Conservation (phyloP, 495 filamentous ascomycete genomes). For the Talaromyces wortmannii region DNA sequence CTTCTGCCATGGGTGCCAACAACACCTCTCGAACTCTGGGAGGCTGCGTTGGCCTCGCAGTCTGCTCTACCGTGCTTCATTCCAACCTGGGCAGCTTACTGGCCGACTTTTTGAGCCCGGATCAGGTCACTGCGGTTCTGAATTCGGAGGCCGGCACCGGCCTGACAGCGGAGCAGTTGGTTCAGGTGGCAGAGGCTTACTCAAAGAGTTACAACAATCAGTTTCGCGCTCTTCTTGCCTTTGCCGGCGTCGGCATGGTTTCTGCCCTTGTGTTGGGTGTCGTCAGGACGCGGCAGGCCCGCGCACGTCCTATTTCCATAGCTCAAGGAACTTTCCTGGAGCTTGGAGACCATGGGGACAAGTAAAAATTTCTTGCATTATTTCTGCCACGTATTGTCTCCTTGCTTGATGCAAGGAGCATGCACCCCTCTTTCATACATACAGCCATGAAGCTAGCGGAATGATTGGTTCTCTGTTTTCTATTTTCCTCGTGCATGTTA, state of each 20-base stretch:
- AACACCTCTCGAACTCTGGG: constrained; percentile 17
- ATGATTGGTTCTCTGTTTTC: no score
- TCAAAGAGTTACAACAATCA: neutral
- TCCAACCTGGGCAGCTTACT: constrained; percentile 4
- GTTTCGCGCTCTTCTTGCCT: neutral
- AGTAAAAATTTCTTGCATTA: neutral
- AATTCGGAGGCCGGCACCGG: neutral
- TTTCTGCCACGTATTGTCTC: no score
- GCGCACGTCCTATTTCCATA: neutral
- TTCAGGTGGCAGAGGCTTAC: neutral
- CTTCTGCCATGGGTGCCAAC: constrained; percentile 10
- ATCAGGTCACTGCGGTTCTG: neutral
- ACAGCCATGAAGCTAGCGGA: no score
- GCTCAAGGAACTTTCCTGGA: neutral
- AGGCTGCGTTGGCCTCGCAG: constrained; percentile 13
- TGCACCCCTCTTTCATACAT: no score
- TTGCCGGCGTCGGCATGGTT: neutral
- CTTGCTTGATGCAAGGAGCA: no score
- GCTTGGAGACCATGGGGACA: neutral
- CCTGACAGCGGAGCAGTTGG: neutral
- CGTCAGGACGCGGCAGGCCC: constrained; percentile 2
- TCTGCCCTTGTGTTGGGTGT: neutral
- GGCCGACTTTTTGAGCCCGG: neutral
- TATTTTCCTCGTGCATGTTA: no score
- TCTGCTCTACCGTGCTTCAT: constrained; percentile 13